These are phyloP conservation scores for Phlyctochytrium bullatum DNA, from an alignment of 192 early-diverging fungal species.

Conservation along the genomic window DNA sequence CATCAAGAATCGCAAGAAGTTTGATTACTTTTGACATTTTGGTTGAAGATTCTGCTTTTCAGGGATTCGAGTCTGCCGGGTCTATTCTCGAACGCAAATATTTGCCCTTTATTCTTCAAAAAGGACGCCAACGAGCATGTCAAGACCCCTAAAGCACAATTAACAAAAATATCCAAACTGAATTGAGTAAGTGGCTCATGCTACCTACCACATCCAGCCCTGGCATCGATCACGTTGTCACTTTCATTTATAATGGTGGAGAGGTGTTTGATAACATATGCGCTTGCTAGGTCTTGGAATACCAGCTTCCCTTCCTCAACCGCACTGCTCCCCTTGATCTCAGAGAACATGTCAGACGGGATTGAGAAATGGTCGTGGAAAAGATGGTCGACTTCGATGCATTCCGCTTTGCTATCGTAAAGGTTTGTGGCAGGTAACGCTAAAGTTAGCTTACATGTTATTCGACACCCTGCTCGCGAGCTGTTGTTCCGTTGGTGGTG, in stretches of 20 bases:
- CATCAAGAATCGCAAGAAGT: not conserved
- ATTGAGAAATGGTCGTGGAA: slow-evolving; percentile 51
- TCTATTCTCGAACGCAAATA: slow-evolving; percentile 87
- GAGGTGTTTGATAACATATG: slow-evolving; percentile 41
- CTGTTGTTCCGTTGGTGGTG: not conserved
- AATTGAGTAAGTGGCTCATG: not conserved
- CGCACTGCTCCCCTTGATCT: slow-evolving; percentile 37
- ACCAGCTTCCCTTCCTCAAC: slow-evolving; percentile 44
- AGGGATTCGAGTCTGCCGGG: slow-evolving; percentile 69
- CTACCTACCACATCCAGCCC: slow-evolving; percentile 46
- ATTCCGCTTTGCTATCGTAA: slow-evolving; percentile 19
- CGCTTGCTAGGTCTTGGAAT: slow-evolving; percentile 53
- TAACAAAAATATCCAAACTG: too few species aligned
- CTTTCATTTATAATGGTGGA: slow-evolving; percentile 17
- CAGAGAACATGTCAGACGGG: slow-evolving; percentile 30
- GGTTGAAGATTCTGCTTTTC: slow-evolving; percentile 62
- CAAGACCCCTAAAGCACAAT: slow-evolving; percentile 83
- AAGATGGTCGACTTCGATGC: slow-evolving; percentile 39
- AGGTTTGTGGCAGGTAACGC: too few species aligned
- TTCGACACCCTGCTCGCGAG: slow-evolving; percentile 1
- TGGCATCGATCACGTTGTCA: slow-evolving; percentile 42
- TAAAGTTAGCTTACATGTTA: not conserved
- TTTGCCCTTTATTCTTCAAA: slow-evolving; percentile 73
- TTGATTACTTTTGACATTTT: slow-evolving; percentile 58
- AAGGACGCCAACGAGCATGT: slow-evolving; percentile 79